Evolutionary conservation across 2,329 filamentous ascomycete genomes (phyloP), one percentile per base, ranked within the genome.

Genomic region (Septoria linicola): DNA sequence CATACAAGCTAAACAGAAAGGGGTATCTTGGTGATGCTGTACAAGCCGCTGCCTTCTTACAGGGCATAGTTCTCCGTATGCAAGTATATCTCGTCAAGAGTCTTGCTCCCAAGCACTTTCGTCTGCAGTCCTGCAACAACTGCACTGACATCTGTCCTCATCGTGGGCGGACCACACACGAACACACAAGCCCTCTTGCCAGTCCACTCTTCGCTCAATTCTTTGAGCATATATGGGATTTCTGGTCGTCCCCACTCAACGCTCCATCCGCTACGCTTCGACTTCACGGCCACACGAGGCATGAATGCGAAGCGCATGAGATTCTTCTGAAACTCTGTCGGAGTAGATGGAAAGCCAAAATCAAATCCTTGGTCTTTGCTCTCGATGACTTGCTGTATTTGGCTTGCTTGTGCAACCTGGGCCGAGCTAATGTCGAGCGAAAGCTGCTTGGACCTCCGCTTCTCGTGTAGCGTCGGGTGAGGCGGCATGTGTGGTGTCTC

Each of bases 1-100:
- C n/a, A n/a, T n/a, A n/a, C 23, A 10, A 27, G 10, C 23, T 5
- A 27, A 27, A 27, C 23, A 27, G 23, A 27, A 27, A 5, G 10
- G 23, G 23, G 23, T 27, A 10, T 27, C 10, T 27, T 27, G 23
- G 23, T 27, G 5, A 27, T 10, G 23, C 27, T 32, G 36, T 40
- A 40, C 36, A 40, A 8, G 17, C 19, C 19, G 19, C 20, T 14
- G 7, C 17, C n/a, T 43, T 42, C 3, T 78, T 70, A 96, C 56
- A 96, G 76, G 44, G 90, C 88, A 73, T 96, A 96, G 69, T 96
- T 96, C 76, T 97, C 92, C 3, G 91, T 88, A 74, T 96, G 92
- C 68, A 96, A 71, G 69, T 91, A 96, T 48, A 97, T 87, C 78
- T 96, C 92, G 66, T 96, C 91, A 40, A 87, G 80, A 62, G 80